These are phyloP conservation scores for Ophiocordyceps camponoti-saundersi DNA, from an alignment of 2,329 filamentous ascomycete genomes.

Conservation along the genomic window DNA sequence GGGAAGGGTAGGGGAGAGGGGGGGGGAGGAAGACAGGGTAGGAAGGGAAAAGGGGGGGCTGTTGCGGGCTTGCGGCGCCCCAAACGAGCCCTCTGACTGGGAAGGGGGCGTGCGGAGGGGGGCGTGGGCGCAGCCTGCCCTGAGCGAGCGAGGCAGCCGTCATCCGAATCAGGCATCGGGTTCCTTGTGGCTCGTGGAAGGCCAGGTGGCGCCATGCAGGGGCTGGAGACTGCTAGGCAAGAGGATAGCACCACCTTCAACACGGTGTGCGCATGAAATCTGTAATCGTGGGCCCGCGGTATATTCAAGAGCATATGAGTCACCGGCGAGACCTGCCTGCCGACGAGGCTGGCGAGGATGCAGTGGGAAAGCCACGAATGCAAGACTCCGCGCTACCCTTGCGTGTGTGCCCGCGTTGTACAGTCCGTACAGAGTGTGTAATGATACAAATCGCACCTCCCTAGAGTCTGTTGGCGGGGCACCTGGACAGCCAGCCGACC, in stretches of 20 bases:
- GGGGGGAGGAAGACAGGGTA: no score
- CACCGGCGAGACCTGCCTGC: no score
- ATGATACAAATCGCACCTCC: not conserved
- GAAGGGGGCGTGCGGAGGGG: not conserved
- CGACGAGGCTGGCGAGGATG: no score
- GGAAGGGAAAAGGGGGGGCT: not conserved
- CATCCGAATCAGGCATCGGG: constrained; percentile 1
- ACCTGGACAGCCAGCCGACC: not conserved
- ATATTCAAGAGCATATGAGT: no score
- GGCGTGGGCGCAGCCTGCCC: not conserved
- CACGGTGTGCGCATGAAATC: not conserved
- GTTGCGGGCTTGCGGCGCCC: not conserved
- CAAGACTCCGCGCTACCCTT: no score
- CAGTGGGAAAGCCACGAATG: no score
- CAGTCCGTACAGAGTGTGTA: no score
- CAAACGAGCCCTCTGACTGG: not conserved
- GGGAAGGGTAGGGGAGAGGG: not conserved
- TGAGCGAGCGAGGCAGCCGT: not conserved
- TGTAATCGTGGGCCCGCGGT: no score
- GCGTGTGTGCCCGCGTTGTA: no score
- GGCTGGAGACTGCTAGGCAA: not conserved
- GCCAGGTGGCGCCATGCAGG: not conserved
- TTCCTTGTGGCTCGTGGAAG: not conserved
- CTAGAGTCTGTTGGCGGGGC: not conserved
- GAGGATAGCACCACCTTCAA: not conserved